Conservation (phyloP, 768 basidiomycete species). For the Boletus patriciae region DNA sequence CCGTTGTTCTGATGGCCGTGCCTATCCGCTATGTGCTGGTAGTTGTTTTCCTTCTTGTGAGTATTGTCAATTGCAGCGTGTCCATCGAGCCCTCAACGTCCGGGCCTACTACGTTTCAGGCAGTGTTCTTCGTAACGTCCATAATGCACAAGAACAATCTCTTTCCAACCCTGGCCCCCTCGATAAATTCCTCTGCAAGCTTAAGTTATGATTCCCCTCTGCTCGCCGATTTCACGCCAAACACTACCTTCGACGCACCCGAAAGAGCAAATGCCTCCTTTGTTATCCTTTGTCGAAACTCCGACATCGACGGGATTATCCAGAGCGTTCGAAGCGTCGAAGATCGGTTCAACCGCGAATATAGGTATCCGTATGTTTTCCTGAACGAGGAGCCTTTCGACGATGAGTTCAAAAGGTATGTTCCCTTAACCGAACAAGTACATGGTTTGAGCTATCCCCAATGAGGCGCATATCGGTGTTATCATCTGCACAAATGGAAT, state of each 20-base stretch:
- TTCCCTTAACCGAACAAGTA: neutral
- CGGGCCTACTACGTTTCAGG: neutral
- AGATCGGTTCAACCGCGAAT: constrained; percentile 56
- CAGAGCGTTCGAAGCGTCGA: constrained; percentile 56
- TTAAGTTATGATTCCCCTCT: neutral
- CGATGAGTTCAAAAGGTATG: constrained; percentile 49
- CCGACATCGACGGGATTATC: constrained; percentile 45
- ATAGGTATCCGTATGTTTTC: constrained; percentile 62
- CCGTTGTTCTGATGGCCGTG: constrained; percentile 15
- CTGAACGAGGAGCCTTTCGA: constrained; percentile 62
- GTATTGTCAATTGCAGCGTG: neutral
- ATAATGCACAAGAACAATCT: neutral
- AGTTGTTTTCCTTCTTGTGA: constrained; percentile 21
- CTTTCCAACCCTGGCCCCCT: neutral
- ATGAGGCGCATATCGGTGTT: constrained; percentile 37
- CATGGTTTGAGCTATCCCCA: constrained; percentile 16
- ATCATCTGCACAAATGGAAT: constrained; percentile 48
- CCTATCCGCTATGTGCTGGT: constrained; percentile 21
- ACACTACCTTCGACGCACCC: neutral
- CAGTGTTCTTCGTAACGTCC: constrained; percentile 16
- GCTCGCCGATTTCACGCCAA: neutral
- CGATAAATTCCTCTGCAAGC: neutral
- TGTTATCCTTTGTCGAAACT: constrained; percentile 55
- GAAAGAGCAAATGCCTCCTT: constrained; percentile 56
- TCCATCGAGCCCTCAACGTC: neutral